These are phyloP conservation scores for Penicillium sp. DNA, from an alignment of 2,329 filamentous ascomycete genomes.

Conservation along the genomic window DNA sequence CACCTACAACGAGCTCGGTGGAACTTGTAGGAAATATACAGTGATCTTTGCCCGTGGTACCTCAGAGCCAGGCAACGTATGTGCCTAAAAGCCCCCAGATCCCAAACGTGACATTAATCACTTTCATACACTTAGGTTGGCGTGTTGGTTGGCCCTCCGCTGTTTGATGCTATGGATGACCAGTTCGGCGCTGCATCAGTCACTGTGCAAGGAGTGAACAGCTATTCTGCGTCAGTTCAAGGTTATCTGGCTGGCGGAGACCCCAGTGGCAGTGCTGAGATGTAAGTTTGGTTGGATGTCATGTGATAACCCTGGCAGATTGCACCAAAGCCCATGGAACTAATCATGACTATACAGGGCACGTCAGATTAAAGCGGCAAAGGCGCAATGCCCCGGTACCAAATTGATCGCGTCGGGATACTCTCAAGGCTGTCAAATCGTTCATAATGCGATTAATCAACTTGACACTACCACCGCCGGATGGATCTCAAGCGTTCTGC, in stretches of 20 bases:
- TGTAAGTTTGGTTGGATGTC: slow-evolving; percentile 2
- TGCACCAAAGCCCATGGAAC: no score
- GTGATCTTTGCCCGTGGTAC: slow-evolving; percentile 18
- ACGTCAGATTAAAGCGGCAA: slow-evolving; percentile 9
- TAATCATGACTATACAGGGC: slow-evolving; percentile 7
- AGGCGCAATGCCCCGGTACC: slow-evolving; percentile 14
- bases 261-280: slow-evolving; percentile 10
- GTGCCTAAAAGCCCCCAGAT: neutral
- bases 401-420: slow-evolving; percentile 16
- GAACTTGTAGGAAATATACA: slow-evolving; percentile 11
- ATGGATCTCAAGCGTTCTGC: slow-evolving; percentile 15
- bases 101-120: neutral
- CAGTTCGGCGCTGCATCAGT: slow-evolving; percentile 5
- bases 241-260: slow-evolving; percentile 16
- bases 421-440: slow-evolving; percentile 16
- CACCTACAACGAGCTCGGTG: slow-evolving; percentile 11
- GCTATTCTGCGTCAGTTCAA: slow-evolving; percentile 14
- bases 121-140: neutral
- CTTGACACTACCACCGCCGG: slow-evolving; percentile 9
- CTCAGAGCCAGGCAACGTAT: slow-evolving; percentile 15
- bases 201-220: slow-evolving; percentile 17
- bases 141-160: slow-evolving; percentile 10
- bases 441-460: slow-evolving; percentile 13
- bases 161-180: slow-evolving; percentile 14
- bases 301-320: no score